Conservation (phyloP, 495 filamentous ascomycete species). For the Niebla homalea region DNA sequence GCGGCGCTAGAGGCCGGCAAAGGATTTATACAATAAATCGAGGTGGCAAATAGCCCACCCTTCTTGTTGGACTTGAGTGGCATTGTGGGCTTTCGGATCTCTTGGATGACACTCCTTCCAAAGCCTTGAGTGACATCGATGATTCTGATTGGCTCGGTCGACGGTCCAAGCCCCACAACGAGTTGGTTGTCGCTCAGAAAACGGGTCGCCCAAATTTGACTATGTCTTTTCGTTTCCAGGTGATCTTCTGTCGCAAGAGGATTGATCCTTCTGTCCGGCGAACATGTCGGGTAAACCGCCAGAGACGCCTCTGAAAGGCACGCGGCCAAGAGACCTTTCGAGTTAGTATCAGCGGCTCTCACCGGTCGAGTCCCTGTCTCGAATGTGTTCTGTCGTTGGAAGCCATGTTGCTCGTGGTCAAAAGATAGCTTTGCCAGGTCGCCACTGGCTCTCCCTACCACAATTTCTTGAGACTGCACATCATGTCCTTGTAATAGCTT, state of each 20-base stretch:
- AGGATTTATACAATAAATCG: constrained; percentile 34
- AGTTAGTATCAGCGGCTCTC: background rate
- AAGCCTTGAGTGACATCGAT: constrained; percentile 33
- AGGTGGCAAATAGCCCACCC: background rate
- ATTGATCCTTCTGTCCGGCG: constrained; percentile 19
- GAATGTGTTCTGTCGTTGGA: constrained; percentile 13
- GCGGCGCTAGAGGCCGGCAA: constrained; percentile 24
- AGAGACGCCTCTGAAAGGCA: constrained; percentile 31
- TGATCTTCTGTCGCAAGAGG: constrained; percentile 27
- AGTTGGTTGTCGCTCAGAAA: constrained; percentile 37
- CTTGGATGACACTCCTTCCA: constrained; percentile 12
- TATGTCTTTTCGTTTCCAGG: constrained; percentile 15
- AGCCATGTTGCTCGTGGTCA: constrained; percentile 8
- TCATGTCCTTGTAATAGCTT: constrained; percentile 35
- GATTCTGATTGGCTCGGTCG: constrained; percentile 33
- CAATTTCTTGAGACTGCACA: constrained; percentile 22
- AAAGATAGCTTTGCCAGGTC: constrained; percentile 20
- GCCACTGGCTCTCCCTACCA: constrained; percentile 35
- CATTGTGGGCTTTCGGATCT: too few relatives aligned
- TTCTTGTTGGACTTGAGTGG: too few relatives aligned
- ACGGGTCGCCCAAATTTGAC: constrained; percentile 35
- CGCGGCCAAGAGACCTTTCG: constrained; percentile 25
- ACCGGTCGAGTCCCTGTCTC: constrained; percentile 8
- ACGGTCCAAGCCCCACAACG: constrained; percentile 36
- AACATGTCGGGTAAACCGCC: constrained; percentile 32